Evolutionary conservation across 176 grass and related monocot genomes (phyloP).

Genomic region (Bromus sterilis): DNA sequence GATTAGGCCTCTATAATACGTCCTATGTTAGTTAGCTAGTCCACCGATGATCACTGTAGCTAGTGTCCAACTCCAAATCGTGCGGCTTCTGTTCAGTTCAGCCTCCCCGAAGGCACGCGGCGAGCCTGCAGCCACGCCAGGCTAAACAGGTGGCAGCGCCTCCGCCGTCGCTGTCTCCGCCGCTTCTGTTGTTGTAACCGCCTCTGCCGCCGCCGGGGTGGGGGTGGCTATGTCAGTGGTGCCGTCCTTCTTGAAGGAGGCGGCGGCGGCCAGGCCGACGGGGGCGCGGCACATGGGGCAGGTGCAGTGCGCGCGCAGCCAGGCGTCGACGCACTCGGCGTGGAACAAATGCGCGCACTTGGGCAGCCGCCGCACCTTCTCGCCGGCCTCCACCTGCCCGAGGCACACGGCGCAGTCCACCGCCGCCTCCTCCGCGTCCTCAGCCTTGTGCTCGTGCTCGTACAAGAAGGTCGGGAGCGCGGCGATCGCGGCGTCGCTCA

Average conservation of each 20-base stretch:
- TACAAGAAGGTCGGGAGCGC: constrained; percentile 35
- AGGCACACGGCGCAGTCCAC: constrained; percentile 64
- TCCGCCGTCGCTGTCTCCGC: neutral
- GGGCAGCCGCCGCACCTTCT: constrained; percentile 50
- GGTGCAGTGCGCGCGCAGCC: constrained; percentile 43
- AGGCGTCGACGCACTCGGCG: constrained; percentile 59
- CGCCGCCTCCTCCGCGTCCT: neutral
- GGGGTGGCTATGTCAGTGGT: neutral
- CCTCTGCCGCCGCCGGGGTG: neutral
- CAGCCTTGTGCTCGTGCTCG: neutral
- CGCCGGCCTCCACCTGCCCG: constrained; percentile 36
- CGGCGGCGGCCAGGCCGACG: neutral
- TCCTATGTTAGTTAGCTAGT: constrained; percentile 17
- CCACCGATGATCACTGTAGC: neutral
- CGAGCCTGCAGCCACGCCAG: neutral
- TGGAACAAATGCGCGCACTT: constrained; percentile 71
- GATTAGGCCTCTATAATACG: neutral
- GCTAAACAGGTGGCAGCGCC: constrained; percentile 24
- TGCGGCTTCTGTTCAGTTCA: neutral
- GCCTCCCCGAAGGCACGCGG: neutral
- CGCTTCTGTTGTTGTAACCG: too few species aligned
- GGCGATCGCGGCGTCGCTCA: constrained; percentile 35
- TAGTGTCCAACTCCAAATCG: constrained; percentile 6
- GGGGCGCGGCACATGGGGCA: constrained; percentile 70
- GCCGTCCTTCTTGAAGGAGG: neutral